Evolutionary conservation across 169 alveolate species (phyloP).

Genomic region (Eimeria acervulina): DNA sequence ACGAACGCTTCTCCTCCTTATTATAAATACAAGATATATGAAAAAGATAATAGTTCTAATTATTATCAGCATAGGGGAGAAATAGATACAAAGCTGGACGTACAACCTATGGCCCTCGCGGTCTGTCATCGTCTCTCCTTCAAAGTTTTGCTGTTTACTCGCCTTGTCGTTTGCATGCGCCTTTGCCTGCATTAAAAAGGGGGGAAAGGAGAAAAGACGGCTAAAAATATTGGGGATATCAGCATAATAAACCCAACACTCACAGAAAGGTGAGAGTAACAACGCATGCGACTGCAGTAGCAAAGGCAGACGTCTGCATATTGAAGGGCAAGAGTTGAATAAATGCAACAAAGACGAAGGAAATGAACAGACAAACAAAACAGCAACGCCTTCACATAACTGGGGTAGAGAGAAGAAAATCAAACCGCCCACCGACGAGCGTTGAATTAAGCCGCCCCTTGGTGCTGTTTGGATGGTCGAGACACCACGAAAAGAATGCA

Average conservation of each 20-base stretch:
- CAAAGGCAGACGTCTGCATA: not conserved
- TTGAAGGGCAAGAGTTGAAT: not conserved
- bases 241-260: no score
- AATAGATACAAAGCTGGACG: not conserved
- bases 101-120: slow-evolving; percentile 62
- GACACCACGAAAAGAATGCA: not conserved
- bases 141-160: not conserved
- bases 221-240: no score
- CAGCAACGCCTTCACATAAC: not conserved
- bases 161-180: not conserved
- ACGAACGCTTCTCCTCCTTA: no score
- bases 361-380: not conserved
- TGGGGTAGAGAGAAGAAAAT: not conserved
- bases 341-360: not conserved
- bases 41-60: no score
- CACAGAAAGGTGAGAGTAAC: not conserved
- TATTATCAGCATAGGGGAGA: not conserved
- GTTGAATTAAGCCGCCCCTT: not conserved
- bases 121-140: slow-evolving; percentile 9
- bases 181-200: not conserved
- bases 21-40: no score
- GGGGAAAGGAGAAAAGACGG: no score
- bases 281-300: not conserved
- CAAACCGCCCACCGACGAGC: not conserved
- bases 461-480: not conserved